These are phyloP conservation scores for Tolypocladium guangdongense DNA, from an alignment of 2,329 filamentous ascomycete genomes.

Conservation along the genomic window DNA sequence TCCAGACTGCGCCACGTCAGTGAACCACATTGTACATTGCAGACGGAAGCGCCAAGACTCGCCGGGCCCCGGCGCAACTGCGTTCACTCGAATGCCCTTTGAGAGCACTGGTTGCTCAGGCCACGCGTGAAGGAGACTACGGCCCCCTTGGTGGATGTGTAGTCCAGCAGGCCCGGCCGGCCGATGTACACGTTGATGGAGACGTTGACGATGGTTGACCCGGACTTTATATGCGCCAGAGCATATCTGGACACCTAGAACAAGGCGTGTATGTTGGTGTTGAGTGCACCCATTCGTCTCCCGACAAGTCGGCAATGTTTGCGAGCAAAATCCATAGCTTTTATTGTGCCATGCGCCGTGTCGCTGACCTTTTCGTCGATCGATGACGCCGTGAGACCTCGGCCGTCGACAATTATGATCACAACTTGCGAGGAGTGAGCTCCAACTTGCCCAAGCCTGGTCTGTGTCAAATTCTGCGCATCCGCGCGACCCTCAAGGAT, in stretches of 20 bases:
- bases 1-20: slow-evolving; percentile 45
- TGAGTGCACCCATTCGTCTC: slow-evolving; percentile 68
- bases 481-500: too few relatives aligned
- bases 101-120: slow-evolving; percentile 63
- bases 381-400: too few relatives aligned
- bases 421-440: too few relatives aligned
- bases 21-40: neutral
- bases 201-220: slow-evolving; percentile 70
- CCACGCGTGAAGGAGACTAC: slow-evolving; percentile 71
- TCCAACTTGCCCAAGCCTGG: too few relatives aligned
- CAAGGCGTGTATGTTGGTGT: slow-evolving; percentile 73
- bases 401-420: too few relatives aligned
- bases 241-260: slow-evolving; percentile 74
- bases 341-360: too few relatives aligned
- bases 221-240: slow-evolving; percentile 63
- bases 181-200: slow-evolving; percentile 78
- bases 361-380: too few relatives aligned
- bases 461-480: too few relatives aligned
- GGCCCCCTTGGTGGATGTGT: slow-evolving; percentile 70
- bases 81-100: slow-evolving; percentile 67
- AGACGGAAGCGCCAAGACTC: slow-evolving; percentile 1
- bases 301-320: slow-evolving; percentile 59
- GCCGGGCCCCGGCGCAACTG: slow-evolving; percentile 61
- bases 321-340: too few relatives aligned
- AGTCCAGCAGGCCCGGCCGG: slow-evolving; percentile 69